phyloP scores from a whole-genome alignment of 1,284 basidiomycete species.

The Malassezia cuniculi region DNA sequence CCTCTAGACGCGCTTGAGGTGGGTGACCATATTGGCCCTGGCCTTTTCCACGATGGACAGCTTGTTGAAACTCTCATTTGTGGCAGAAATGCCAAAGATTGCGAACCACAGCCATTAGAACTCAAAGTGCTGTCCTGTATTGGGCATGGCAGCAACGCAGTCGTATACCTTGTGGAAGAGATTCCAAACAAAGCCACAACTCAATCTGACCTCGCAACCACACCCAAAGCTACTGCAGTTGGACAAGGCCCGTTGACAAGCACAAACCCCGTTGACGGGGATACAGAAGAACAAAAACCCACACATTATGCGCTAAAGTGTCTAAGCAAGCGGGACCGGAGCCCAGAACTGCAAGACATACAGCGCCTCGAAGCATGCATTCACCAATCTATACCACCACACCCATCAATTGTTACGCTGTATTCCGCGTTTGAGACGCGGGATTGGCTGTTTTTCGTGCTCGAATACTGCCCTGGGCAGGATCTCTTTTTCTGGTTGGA shows the following conservation, averaged over 20 bases:
- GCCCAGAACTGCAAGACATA: conserved; percentile 34
- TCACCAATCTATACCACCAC: conserved; percentile 78
- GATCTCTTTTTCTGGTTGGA: conserved; percentile 86
- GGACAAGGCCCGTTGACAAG: not conserved
- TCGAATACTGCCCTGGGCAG: conserved; percentile 90
- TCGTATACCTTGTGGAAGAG: conserved; percentile 40
- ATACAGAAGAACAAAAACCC: too few species aligned
- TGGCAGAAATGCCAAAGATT: too few species aligned
- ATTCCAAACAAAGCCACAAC: too few species aligned
- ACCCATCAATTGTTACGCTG: conserved; percentile 88
- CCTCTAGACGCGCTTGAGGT: conserved; percentile 31
- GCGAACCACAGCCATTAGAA: too few species aligned
- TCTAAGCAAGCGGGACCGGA: conserved; percentile 55
- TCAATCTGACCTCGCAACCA: too few species aligned
- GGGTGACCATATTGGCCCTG: conserved; percentile 37
- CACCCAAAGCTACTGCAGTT: not conserved
- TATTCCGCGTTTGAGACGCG: conserved; percentile 57
- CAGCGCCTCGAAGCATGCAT: conserved; percentile 59
- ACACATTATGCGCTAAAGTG: conserved; percentile 97
- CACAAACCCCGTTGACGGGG: too few species aligned
- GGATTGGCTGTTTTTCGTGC: conserved; percentile 64
- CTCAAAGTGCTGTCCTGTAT: too few species aligned
- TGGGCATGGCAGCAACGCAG: conserved; percentile 41
- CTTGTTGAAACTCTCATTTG: too few species aligned
- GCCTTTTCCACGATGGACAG: conserved; percentile 37